Evolutionary conservation across 345 rosid species (phyloP).

Genomic region (Heritiera littoralis): DNA sequence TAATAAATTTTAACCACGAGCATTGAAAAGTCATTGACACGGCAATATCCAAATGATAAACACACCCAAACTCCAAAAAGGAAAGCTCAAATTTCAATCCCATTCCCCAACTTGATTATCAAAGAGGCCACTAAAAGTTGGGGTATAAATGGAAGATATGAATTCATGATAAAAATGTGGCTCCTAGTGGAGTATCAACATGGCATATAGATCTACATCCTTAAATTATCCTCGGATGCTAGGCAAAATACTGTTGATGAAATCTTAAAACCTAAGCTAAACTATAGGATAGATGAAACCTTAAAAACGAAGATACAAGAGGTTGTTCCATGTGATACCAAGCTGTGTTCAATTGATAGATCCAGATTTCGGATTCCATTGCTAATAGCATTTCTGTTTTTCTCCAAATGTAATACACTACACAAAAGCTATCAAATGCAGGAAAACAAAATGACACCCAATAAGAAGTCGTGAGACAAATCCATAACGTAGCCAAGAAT

Average conservation of each 20-base stretch:
- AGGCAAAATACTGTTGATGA: not conserved
- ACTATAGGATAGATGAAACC: not conserved
- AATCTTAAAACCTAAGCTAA: slow-evolving; percentile 5
- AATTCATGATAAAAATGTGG: not conserved
- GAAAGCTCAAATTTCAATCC: not conserved
- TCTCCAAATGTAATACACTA: not conserved
- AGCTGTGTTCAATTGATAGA: not conserved
- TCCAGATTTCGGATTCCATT: slow-evolving; percentile 4
- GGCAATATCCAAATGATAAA: not conserved
- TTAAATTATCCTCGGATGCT: not conserved
- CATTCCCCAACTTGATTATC: not conserved
- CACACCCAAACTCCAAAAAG: not conserved
- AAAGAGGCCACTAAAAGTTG: not conserved
- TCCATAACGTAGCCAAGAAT: not conserved
- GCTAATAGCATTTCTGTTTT: not conserved
- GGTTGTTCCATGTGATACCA: not conserved
- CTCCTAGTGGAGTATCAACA: not conserved
- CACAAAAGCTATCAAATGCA: not conserved
- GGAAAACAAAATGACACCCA: not conserved
- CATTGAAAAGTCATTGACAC: too few species aligned
- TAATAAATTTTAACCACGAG: not conserved
- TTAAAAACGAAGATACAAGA: not conserved
- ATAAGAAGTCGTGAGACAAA: not conserved
- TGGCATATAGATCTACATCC: not conserved
- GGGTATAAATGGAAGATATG: not conserved